These are phyloP conservation scores for Xylariaceae sp. DNA, from an alignment of 2,329 filamentous ascomycete genomes.

Conservation along the genomic window DNA sequence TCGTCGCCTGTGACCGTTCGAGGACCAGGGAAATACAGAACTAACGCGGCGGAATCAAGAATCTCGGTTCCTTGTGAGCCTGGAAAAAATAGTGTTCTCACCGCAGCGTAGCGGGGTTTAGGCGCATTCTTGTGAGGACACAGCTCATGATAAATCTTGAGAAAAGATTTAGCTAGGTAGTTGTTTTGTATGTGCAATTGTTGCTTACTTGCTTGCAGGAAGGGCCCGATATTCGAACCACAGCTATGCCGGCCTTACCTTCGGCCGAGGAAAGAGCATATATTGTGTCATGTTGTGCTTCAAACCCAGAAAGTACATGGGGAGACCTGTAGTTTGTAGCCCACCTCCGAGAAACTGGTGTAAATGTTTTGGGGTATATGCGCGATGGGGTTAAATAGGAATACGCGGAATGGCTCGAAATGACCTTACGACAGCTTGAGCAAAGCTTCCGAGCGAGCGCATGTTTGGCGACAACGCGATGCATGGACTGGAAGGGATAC, in stretches of 20 bases:
- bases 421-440: slow-evolving; percentile 11
- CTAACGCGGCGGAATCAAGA: slow-evolving; percentile 76
- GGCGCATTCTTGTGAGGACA: slow-evolving; percentile 55
- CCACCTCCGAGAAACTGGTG: slow-evolving; percentile 8
- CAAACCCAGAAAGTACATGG: slow-evolving; percentile 7
- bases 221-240: slow-evolving; percentile 85
- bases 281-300: slow-evolving; percentile 67
- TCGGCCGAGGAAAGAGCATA: slow-evolving; percentile 89
- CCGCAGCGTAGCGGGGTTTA: slow-evolving; percentile 64
- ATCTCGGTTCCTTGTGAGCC: slow-evolving; percentile 54
- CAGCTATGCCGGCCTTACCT: slow-evolving; percentile 87
- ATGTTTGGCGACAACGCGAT: slow-evolving; percentile 34
- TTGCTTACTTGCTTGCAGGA: slow-evolving; percentile 58
- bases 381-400: slow-evolving; percentile 5
- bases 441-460: slow-evolving; percentile 27
- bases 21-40: slow-evolving; percentile 83
- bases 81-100: slow-evolving; percentile 75
- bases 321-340: slow-evolving; percentile 9
- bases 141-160: slow-evolving; percentile 56
- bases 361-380: background rate
- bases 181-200: slow-evolving; percentile 4
- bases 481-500: slow-evolving; percentile 30
- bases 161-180: slow-evolving; percentile 26
- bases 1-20: slow-evolving; percentile 91
- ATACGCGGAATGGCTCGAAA: slow-evolving; percentile 7